These are phyloP conservation scores for Galerina sulciceps DNA, from an alignment of 768 basidiomycete genomes.

Conservation along the genomic window DNA sequence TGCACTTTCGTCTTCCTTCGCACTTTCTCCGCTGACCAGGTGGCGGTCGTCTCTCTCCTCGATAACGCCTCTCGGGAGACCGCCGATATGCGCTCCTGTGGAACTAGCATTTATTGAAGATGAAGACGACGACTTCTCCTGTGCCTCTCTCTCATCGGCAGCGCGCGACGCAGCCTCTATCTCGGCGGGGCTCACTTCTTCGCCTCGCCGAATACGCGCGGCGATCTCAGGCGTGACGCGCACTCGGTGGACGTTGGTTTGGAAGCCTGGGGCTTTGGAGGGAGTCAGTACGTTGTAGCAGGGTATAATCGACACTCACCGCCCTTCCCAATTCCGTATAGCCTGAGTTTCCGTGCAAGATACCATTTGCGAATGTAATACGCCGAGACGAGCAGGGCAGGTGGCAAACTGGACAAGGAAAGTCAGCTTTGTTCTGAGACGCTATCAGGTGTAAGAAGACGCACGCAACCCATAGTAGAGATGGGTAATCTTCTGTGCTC, in stretches of 20 bases:
- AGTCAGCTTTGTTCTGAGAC: background rate
- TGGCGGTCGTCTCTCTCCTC: slow-evolving; percentile 29
- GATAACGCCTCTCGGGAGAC: slow-evolving; percentile 22
- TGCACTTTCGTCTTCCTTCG: slow-evolving; percentile 25
- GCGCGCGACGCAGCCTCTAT: slow-evolving; percentile 49
- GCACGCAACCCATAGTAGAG: slow-evolving; percentile 51
- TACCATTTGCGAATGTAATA: slow-evolving; percentile 56
- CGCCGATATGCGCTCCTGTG: slow-evolving; percentile 9
- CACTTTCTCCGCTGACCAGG: slow-evolving; percentile 12
- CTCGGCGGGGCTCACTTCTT: slow-evolving; percentile 57
- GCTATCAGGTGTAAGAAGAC: slow-evolving; percentile 13
- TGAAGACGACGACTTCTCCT: slow-evolving; percentile 12
- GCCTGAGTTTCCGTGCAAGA: slow-evolving; percentile 43
- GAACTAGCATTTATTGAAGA: slow-evolving; percentile 9
- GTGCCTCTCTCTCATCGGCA: slow-evolving; percentile 39
- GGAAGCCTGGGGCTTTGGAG: slow-evolving; percentile 53
- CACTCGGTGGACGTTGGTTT: slow-evolving; percentile 53
- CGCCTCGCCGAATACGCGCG: slow-evolving; percentile 53
- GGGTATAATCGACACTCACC: slow-evolving; percentile 34
- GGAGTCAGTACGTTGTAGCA: background rate
- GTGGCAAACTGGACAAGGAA: slow-evolving; percentile 41
- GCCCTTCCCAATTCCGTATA: slow-evolving; percentile 61
- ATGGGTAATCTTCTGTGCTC: slow-evolving; percentile 37
- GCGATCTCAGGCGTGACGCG: slow-evolving; percentile 61
- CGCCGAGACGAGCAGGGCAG: slow-evolving; percentile 45